Percentiles rank a stretch among this genome's conserved stretches.
phyloP scores from a whole-genome alignment of 106 monocot species.

The Vanilla planifolia region DNA sequence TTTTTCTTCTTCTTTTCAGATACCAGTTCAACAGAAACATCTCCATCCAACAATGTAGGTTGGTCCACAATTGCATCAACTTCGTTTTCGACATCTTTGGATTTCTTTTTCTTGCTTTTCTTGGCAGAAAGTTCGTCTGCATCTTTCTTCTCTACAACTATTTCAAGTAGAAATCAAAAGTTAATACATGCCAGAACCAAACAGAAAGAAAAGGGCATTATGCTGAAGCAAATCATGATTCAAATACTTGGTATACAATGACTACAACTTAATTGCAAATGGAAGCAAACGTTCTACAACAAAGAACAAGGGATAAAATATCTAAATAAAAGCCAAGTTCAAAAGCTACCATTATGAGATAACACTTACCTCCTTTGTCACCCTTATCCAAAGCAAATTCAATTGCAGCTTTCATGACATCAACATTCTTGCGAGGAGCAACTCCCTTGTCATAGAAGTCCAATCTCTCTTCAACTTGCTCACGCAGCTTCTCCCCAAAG shows the following conservation, averaged over 20 bases:
- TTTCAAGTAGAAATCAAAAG: background rate
- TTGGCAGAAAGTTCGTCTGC: constrained; percentile 31
- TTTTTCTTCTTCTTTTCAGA: constrained; percentile 74
- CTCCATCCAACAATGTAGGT: constrained; percentile 14
- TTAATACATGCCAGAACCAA: no score
- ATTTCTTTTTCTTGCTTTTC: constrained; percentile 82
- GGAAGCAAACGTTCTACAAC: no score
- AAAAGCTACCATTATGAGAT: no score
- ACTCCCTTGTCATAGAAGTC: constrained; percentile 98
- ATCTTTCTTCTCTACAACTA: constrained; percentile 23
- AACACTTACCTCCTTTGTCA: constrained; percentile 32
- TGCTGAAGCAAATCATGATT: no score
- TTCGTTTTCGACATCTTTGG: constrained; percentile 23
- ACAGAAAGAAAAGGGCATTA: no score
- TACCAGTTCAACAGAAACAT: constrained; percentile 28
- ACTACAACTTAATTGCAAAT: no score
- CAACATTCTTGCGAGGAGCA: constrained; percentile 90
- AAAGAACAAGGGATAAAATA: no score
- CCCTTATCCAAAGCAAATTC: constrained; percentile 25
- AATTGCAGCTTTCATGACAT: constrained; percentile 95
- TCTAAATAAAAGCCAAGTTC: no score
- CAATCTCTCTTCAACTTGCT: constrained; percentile 94
- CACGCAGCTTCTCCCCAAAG: constrained; percentile 83
- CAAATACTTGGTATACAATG: no score
- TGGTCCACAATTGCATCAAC: constrained; percentile 25